Evolutionary conservation across 179 eudicot species (phyloP).

Genomic region (Silene noctiflora): DNA sequence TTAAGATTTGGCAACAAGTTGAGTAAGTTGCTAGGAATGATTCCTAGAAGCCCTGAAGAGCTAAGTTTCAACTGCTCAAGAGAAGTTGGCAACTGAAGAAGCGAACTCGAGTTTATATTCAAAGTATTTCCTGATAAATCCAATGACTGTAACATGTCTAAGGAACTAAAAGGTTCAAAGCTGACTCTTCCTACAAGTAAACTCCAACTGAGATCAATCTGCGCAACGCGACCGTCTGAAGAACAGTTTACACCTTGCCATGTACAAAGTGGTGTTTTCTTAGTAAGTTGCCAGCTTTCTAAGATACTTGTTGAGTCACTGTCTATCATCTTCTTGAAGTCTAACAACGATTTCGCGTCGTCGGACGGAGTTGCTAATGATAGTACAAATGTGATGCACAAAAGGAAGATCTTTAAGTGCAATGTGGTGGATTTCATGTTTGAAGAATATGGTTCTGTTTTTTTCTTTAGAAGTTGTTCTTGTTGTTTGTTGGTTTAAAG

Average conservation of each 20-base stretch:
- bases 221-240: slow-evolving; percentile 48
- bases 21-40: slow-evolving; percentile 45
- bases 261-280: slow-evolving; percentile 45
- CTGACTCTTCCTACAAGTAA: slow-evolving; percentile 47
- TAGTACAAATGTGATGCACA: slow-evolving; percentile 28
- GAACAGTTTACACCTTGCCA: slow-evolving; percentile 75
- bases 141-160: slow-evolving; percentile 57
- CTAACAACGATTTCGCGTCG: slow-evolving; percentile 54
- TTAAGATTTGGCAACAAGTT: slow-evolving; percentile 48
- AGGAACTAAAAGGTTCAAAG: slow-evolving; percentile 49
- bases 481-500: background rate
- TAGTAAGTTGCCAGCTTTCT: slow-evolving; percentile 51
- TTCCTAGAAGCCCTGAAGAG: slow-evolving; percentile 52
- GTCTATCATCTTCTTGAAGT: slow-evolving; percentile 68
- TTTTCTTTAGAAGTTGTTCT: background rate
- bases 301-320: slow-evolving; percentile 54
- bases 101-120: slow-evolving; percentile 51
- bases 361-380: slow-evolving; percentile 31
- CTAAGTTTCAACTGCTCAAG: slow-evolving; percentile 54
- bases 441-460: slow-evolving; percentile 18
- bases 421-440: slow-evolving; percentile 37
- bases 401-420: slow-evolving; percentile 7
- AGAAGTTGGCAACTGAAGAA: slow-evolving; percentile 57
- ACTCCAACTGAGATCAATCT: slow-evolving; percentile 66
- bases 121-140: slow-evolving; percentile 68